Conservation (phyloP, 805 yeast genomes). For the Lipomyces orientalis region DNA sequence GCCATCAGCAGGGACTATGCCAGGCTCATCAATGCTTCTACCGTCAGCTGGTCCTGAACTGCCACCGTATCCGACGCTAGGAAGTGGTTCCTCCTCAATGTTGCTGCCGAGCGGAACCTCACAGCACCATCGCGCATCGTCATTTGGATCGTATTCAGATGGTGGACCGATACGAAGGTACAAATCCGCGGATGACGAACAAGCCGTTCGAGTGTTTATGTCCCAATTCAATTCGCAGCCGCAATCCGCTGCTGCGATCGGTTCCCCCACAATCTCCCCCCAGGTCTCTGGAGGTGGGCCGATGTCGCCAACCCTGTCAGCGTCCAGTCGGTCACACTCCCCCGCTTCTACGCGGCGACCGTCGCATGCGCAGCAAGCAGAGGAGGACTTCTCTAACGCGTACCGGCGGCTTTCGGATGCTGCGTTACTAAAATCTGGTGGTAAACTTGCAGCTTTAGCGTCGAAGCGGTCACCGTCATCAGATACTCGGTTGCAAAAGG, state of each 20-base stretch:
- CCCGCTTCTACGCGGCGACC: conserved; percentile 19
- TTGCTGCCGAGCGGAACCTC: not conserved
- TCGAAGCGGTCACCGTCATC: conserved; percentile 27
- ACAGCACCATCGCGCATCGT: conserved; percentile 27
- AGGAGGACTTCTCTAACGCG: conserved; percentile 36
- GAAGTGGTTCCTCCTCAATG: conserved; percentile 12
- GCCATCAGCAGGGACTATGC: conserved; percentile 18
- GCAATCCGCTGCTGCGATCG: conserved; percentile 13
- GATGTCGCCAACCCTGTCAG: conserved; percentile 21
- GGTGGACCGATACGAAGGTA: conserved; percentile 28
- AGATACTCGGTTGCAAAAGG: conserved; percentile 36
- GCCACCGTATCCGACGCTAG: conserved; percentile 27
- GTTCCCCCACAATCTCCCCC: conserved; percentile 23
- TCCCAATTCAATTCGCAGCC: conserved; percentile 4
- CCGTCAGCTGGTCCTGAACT: conserved; percentile 31
- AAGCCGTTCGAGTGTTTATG: conserved; percentile 7
- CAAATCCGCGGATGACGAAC: conserved; percentile 33
- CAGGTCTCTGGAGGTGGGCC: conserved; percentile 16
- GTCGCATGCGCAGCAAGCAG: conserved; percentile 10
- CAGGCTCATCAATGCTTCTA: conserved; percentile 26
- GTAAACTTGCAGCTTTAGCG: conserved; percentile 34
- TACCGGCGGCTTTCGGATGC: conserved; percentile 38
- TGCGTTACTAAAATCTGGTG: conserved; percentile 38
- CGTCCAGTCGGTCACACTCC: conserved; percentile 18
- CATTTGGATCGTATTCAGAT: conserved; percentile 22